Percentiles rank a stretch among this genome's conserved stretches.
Evolutionary conservation across 176 grass and related monocot genomes (phyloP).

Genomic region (Ananas comosus): DNA sequence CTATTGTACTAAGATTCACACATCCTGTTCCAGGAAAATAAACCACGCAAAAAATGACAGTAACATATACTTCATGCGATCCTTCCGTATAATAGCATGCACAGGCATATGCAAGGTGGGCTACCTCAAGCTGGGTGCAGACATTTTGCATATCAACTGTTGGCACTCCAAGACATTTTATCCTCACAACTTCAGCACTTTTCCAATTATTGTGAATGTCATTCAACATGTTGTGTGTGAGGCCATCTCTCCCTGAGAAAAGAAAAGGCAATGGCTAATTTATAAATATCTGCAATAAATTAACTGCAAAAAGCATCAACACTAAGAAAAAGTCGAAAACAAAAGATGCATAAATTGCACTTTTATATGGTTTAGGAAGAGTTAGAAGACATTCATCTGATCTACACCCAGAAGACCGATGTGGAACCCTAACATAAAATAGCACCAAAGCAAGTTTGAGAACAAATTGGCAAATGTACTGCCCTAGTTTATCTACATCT

Average conservation of each 20-base stretch:
- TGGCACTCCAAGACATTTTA: slow-evolving; percentile 89
- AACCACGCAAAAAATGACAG: no score
- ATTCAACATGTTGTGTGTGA: slow-evolving; percentile 98
- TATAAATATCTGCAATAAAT: no score
- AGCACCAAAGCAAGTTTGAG: background rate
- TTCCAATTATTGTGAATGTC: slow-evolving; percentile 92
- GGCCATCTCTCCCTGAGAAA: slow-evolving; percentile 72
- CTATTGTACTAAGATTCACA: no score
- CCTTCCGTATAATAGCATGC: slow-evolving; percentile 1
- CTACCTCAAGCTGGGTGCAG: slow-evolving; percentile 71
- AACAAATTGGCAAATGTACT: background rate
- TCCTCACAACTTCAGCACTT: slow-evolving; percentile 47
- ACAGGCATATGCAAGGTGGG: background rate
- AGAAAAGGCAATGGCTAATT: background rate
- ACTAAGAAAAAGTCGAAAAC: no score
- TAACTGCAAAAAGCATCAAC: no score
- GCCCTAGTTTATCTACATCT: background rate
- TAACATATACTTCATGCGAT: background rate
- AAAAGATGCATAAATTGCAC: no score
- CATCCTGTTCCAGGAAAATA: no score
- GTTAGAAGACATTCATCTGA: no score
- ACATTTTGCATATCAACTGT: slow-evolving; percentile 90
- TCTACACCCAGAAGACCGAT: background rate
- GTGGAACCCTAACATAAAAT: background rate
- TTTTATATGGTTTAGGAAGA: no score